Evolutionary conservation across 352 stramenopile species (phyloP).

Genomic region (Sclerospora graminicola): DNA sequence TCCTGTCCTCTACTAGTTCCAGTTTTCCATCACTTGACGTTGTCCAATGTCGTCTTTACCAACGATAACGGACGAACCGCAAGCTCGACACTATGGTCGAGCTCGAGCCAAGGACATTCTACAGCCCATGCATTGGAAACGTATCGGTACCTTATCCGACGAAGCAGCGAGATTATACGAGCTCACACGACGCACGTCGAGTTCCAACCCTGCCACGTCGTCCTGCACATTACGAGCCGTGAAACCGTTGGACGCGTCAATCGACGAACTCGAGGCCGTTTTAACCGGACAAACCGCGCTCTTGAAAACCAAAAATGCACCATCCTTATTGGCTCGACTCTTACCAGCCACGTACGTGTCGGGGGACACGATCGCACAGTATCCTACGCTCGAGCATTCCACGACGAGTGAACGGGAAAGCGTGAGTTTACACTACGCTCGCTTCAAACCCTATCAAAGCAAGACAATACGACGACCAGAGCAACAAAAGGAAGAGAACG

Average conservation of each 20-base stretch:
- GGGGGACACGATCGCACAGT: slow-evolving; percentile 29
- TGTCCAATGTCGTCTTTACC: slow-evolving; percentile 16
- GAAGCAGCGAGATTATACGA: slow-evolving; percentile 59
- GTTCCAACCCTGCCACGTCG: not conserved
- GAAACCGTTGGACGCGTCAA: slow-evolving; percentile 32
- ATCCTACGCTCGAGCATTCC: slow-evolving; percentile 35
- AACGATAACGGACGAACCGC: slow-evolving; percentile 36
- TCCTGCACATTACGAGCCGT: slow-evolving; percentile 43
- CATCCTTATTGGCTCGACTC: slow-evolving; percentile 30
- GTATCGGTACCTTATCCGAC: slow-evolving; percentile 35
- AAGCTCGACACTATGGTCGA: slow-evolving; percentile 41
- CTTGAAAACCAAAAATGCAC: slow-evolving; percentile 8
- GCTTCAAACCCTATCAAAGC: slow-evolving; percentile 16
- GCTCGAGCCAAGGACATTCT: slow-evolving; percentile 62
- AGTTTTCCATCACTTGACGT: not conserved
- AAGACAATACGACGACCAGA: not conserved
- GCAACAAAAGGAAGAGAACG: slow-evolving; percentile 8
- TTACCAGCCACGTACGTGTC: slow-evolving; percentile 35
- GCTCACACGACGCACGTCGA: slow-evolving; percentile 9
- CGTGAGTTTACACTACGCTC: slow-evolving; percentile 40
- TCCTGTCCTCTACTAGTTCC: not conserved
- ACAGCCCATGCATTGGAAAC: slow-evolving; percentile 55
- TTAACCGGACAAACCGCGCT: slow-evolving; percentile 30
- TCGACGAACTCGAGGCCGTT: slow-evolving; percentile 45
- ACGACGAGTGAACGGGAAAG: slow-evolving; percentile 54